A percentile compares a stretch with the other conserved stretches of the same genome.
phyloP scores from a whole-genome alignment of 257 asterid genomes.

The Solanum ossicruentum region DNA sequence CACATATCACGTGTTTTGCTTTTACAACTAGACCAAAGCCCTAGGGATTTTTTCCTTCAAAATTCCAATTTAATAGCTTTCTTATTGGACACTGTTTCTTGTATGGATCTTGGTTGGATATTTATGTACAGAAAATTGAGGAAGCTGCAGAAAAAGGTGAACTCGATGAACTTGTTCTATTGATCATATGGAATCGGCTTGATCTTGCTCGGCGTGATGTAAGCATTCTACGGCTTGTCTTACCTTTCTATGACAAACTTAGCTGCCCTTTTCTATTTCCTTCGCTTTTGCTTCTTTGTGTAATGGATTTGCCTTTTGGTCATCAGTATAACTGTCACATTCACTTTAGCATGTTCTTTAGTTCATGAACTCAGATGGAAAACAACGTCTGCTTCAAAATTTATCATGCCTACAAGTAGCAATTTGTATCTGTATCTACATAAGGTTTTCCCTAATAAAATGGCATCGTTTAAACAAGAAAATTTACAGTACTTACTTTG shows the following conservation, averaged over 20 bases:
- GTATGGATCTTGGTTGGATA: background rate
- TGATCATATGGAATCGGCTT: slow-evolving; percentile 88
- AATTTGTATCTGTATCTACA: background rate
- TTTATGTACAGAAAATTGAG: slow-evolving; percentile 68
- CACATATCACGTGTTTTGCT: background rate
- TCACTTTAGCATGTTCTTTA: background rate
- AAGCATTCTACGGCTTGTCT: slow-evolving; percentile 14
- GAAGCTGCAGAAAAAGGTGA: slow-evolving; percentile 97
- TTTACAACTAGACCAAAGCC: background rate
- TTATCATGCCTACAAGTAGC: background rate
- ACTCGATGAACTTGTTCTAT: slow-evolving; percentile 65
- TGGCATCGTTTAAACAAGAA: background rate
- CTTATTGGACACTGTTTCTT: background rate
- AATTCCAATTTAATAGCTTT: background rate
- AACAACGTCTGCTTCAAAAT: background rate
- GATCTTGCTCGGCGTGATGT: slow-evolving; percentile 98
- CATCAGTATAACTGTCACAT: background rate
- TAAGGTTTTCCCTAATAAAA: background rate
- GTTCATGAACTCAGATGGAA: background rate
- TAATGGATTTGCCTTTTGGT: background rate
- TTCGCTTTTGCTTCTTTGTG: background rate
- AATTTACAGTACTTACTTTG: background rate
- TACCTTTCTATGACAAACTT: background rate
- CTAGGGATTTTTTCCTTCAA: background rate
- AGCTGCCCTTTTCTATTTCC: background rate